Evolutionary conservation across 192 early-diverging fungal genomes (phyloP), one percentile per base, ranked within the genome.

Genomic region (Coemansia pectinata): DNA sequence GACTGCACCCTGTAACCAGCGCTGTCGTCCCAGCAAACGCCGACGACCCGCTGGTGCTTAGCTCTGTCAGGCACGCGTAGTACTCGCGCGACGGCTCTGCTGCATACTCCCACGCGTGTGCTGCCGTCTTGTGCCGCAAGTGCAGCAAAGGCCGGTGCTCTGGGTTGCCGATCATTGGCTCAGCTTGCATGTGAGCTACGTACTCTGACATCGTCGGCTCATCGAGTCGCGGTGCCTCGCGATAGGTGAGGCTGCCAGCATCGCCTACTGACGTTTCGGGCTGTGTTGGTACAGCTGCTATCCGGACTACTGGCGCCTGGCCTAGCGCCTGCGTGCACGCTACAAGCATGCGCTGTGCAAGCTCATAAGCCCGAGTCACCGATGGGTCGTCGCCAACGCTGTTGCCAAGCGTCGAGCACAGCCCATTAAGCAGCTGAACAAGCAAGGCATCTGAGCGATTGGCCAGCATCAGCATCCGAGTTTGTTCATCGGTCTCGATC

Each of bases 1-100:
- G 88, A 76, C 95, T 93, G 73, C 91, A 92, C 62, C 96, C 96
- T 34, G 95, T 98, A 44, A 97, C 86, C 21, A 98, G 88, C 36
- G 90, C 94, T 66, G 87, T 88, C 73, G 85, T 88, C 66, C 89
- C 84, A 66, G 89, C 89, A 79, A 94, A 96, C 12, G 93, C 88
- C 60, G 91, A 40, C 36, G 74, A 72, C 93, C 96, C 25, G 12
- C 88, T 86, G 62, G 92, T 89, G 59, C 91, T 83, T 69, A 90
- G 74, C 71, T 85, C 76, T 62, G 92, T 75, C 6, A 92, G 88
- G 69, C 94, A 87, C 17, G 63, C 64, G 27, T 81, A 67, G 67
- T 60, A 76, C 12, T 17, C 34, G 3, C 23, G 4, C 21, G 74
- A 81, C 17, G 42, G 41, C 4, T 57, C 57, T 1, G 17, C 23